These are phyloP conservation scores for Phytophthora uliginosa DNA, from an alignment of 352 stramenopile genomes.

Conservation along the genomic window DNA sequence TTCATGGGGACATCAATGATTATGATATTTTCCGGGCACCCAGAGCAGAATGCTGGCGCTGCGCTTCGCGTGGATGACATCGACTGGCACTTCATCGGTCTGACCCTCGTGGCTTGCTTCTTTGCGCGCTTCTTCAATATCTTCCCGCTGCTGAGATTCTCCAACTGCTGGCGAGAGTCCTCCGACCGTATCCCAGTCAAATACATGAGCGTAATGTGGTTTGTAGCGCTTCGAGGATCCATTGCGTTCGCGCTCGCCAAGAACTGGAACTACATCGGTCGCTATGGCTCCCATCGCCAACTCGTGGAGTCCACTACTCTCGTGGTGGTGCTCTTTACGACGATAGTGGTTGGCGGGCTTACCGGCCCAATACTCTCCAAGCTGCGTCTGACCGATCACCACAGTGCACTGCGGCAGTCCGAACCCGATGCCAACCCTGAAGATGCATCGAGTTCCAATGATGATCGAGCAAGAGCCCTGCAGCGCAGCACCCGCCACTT, in stretches of 20 bases:
- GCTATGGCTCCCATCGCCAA: slow-evolving; percentile 76
- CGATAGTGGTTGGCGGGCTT: slow-evolving; percentile 81
- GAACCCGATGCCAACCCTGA: slow-evolving; percentile 46
- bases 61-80: slow-evolving; percentile 82
- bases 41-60: slow-evolving; percentile 53
- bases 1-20: slow-evolving; percentile 91
- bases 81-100: slow-evolving; percentile 79
- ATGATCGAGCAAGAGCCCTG: slow-evolving; percentile 28
- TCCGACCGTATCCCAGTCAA: slow-evolving; percentile 69
- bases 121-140: slow-evolving; percentile 83
- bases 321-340: slow-evolving; percentile 90
- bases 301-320: slow-evolving; percentile 88
- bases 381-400: slow-evolving; percentile 51
- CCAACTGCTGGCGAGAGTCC: slow-evolving; percentile 67
- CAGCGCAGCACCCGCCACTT: slow-evolving; percentile 75
- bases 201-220: slow-evolving; percentile 93
- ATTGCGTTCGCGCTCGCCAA: slow-evolving; percentile 94
- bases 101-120: slow-evolving; percentile 76
- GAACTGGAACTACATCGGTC: slow-evolving; percentile 82
- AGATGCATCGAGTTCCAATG: slow-evolving; percentile 27
- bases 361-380: slow-evolving; percentile 74
- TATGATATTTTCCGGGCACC: slow-evolving; percentile 81
- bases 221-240: slow-evolving; percentile 93
- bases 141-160: slow-evolving; percentile 76
- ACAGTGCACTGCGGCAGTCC: slow-evolving; percentile 42